These are phyloP conservation scores for Lepidium sativum DNA, from an alignment of 345 rosid species.

Conservation along the genomic window DNA sequence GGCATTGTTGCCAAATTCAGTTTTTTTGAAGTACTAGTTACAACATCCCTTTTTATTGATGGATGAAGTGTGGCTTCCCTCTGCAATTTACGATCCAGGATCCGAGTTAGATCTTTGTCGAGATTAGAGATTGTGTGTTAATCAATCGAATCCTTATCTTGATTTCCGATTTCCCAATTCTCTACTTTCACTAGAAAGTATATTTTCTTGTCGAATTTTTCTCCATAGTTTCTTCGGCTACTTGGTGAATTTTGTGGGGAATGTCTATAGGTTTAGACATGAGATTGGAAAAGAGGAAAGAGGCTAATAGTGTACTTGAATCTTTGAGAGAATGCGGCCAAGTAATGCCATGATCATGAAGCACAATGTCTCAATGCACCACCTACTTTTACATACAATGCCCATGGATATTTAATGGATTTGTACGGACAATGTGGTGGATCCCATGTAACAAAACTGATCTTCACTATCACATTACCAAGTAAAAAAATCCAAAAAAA, in stretches of 20 bases:
- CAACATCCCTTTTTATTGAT: slow-evolving; percentile 15
- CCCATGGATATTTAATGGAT: slow-evolving; percentile 46
- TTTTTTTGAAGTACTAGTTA: neutral
- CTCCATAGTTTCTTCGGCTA: slow-evolving; percentile 63
- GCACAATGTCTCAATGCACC: slow-evolving; percentile 89
- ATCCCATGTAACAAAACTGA: slow-evolving; percentile 89
- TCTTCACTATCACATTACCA: slow-evolving; percentile 29
- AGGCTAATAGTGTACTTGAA: slow-evolving; percentile 45
- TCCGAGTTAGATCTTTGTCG: slow-evolving; percentile 27
- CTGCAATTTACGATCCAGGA: slow-evolving; percentile 44
- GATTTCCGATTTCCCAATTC: slow-evolving; percentile 36
- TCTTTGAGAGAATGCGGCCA: slow-evolving; percentile 87
- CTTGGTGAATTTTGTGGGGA: slow-evolving; percentile 54
- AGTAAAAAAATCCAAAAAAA: neutral
- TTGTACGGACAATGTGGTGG: slow-evolving; percentile 88
- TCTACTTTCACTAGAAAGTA: slow-evolving; percentile 36
- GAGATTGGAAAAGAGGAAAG: neutral
- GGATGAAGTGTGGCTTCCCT: slow-evolving; percentile 23
- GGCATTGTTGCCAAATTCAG: neutral
- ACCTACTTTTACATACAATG: too few relatives aligned
- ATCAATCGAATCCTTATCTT: slow-evolving; percentile 13
- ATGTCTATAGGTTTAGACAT: slow-evolving; percentile 29
- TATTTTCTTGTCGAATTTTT: slow-evolving; percentile 55
- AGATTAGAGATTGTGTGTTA: slow-evolving; percentile 36
- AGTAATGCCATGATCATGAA: slow-evolving; percentile 86